Evolutionary conservation across 495 filamentous ascomycete genomes (phyloP).

Genomic region (Penicillium herquei): DNA sequence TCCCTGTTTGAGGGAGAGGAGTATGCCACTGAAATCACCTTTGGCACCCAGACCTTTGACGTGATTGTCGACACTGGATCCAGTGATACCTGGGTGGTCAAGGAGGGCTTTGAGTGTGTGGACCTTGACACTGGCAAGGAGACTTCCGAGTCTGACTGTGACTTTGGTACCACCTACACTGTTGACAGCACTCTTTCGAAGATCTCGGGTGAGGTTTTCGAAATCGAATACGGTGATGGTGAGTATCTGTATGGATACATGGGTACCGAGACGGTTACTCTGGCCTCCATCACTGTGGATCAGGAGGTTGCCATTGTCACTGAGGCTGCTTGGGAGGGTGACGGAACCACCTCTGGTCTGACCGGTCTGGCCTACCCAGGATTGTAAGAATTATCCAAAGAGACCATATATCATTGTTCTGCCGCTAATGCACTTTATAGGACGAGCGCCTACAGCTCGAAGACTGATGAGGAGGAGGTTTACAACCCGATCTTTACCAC

Average conservation of each 20-base stretch:
- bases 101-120: slow-evolving; percentile 47
- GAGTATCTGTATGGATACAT: slow-evolving; percentile 49
- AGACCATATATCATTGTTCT: not conserved
- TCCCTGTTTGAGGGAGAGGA: slow-evolving; percentile 3
- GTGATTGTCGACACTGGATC: slow-evolving; percentile 59
- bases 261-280: slow-evolving; percentile 51
- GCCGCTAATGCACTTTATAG: not conserved
- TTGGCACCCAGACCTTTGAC: slow-evolving; percentile 31
- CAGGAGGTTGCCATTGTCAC: slow-evolving; percentile 54
- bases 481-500: slow-evolving; percentile 60
- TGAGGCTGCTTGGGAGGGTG: slow-evolving; percentile 45
- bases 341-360: slow-evolving; percentile 44
- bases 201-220: slow-evolving; percentile 51
- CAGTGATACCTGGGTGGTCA: slow-evolving; percentile 59
- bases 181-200: slow-evolving; percentile 31
- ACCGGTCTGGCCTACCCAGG: slow-evolving; percentile 58
- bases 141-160: slow-evolving; percentile 37
- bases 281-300: slow-evolving; percentile 52
- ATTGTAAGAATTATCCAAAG: slow-evolving; percentile 19
- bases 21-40: slow-evolving; percentile 10
- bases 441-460: not conserved
- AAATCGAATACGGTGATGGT: slow-evolving; percentile 58
- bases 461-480: not conserved
- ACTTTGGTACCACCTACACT: slow-evolving; percentile 48
- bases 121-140: slow-evolving; percentile 22